These are phyloP conservation scores for Dothistroma septosporum DNA, from an alignment of 2,329 filamentous ascomycete species.

Conservation along the genomic window DNA sequence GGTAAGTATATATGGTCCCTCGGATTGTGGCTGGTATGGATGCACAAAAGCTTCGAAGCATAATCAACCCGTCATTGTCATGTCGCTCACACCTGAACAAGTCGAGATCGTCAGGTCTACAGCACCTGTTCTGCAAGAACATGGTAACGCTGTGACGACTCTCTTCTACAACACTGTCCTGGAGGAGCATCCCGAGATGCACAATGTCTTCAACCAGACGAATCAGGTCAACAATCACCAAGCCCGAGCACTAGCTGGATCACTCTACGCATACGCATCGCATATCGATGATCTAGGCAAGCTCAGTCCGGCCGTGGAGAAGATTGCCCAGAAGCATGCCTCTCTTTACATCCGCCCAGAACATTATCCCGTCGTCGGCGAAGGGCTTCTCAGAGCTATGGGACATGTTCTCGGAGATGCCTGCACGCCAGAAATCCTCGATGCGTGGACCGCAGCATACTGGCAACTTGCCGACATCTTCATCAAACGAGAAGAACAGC, in stretches of 20 bases:
- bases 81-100: slow-evolving; percentile 58
- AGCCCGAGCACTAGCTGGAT: slow-evolving; percentile 62
- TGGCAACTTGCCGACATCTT: slow-evolving; percentile 69
- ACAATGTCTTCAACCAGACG: slow-evolving; percentile 67
- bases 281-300: slow-evolving; percentile 66
- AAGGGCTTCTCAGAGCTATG: slow-evolving; percentile 65
- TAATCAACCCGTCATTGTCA: slow-evolving; percentile 6
- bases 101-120: slow-evolving; percentile 64
- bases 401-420: slow-evolving; percentile 62
- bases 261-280: slow-evolving; percentile 66
- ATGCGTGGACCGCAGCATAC: slow-evolving; percentile 69
- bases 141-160: slow-evolving; percentile 65
- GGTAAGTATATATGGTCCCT: slow-evolving; percentile 1
- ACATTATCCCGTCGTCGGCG: slow-evolving; percentile 67
- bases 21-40: not conserved
- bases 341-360: slow-evolving; percentile 64
- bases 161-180: slow-evolving; percentile 70
- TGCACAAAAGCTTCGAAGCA: not conserved
- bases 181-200: slow-evolving; percentile 59
- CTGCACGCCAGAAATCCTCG: slow-evolving; percentile 60
- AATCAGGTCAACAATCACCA: slow-evolving; percentile 67
- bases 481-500: slow-evolving; percentile 59
- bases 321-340: slow-evolving; percentile 73
- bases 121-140: slow-evolving; percentile 62
- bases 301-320: slow-evolving; percentile 56